Evolutionary conservation across 495 filamentous ascomycete genomes (phyloP).

Genomic region (Bryoglossum gracile): DNA sequence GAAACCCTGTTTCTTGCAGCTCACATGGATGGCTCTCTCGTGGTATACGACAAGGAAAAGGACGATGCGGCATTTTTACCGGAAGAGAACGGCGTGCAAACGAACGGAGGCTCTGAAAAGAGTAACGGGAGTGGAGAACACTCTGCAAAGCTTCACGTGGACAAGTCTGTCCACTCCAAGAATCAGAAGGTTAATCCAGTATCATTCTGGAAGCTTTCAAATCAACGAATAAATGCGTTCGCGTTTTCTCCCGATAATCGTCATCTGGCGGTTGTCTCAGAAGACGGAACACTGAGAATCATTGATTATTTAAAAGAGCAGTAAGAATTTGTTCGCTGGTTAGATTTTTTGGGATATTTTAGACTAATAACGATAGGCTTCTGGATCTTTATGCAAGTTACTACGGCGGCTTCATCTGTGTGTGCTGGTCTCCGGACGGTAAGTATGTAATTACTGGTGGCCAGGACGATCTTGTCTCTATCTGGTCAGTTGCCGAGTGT

Average conservation of each 20-base stretch:
- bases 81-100: conserved; percentile 34
- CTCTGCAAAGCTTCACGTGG: conserved; percentile 45
- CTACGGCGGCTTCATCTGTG: conserved; percentile 85
- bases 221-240: conserved; percentile 80
- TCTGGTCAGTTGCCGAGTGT: conserved; percentile 83
- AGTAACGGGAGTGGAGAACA: conserved; percentile 6
- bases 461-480: conserved; percentile 89
- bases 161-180: conserved; percentile 84
- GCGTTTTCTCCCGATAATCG: conserved; percentile 80
- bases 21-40: conserved; percentile 85
- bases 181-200: conserved; percentile 93
- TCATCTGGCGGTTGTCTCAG: conserved; percentile 85
- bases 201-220: conserved; percentile 82
- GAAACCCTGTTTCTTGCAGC: conserved; percentile 89
- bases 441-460: conserved; percentile 94
- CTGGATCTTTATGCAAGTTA: conserved; percentile 82
- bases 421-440: conserved; percentile 96
- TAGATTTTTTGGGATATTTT: background rate
- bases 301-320: conserved; percentile 89
- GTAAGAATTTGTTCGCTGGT: conserved; percentile 41
- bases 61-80: conserved; percentile 65
- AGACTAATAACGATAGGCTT: conserved; percentile 42
- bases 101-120: conserved; percentile 29
- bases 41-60: conserved; percentile 98
- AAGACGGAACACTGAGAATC: conserved; percentile 82